Base-by-base conservation (phyloP, 2,329 filamentous ascomycete species). In the Torrubiella hemipterigena region DNA sequence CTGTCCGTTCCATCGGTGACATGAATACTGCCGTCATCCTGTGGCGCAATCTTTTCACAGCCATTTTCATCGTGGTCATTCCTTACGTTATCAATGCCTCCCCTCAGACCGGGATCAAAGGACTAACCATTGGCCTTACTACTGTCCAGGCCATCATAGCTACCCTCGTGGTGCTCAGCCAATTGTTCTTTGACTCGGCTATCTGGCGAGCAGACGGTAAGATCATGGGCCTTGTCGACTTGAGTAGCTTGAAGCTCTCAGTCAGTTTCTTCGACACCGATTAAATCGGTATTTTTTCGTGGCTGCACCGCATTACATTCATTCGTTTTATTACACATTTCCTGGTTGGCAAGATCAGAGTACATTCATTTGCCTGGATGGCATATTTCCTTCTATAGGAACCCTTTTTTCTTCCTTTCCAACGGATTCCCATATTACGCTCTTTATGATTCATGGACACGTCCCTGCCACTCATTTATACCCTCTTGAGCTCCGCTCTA, bases 251-350 rank as follows among this genome's bases (percentile, higher is more conserved):
- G 34, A 64, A 58, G 50, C 42, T 54, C 35, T 50, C 49, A 6
- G 54, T 46, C 13, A 68, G 63, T 40, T 65, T 63, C 42, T 66
- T 67, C 29, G 62, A 67, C 18, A 47, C 46, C 7, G 55, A 63
- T 33, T 56, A 35, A 42, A 16, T 12, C 15, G 6, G 10, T 16
- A 1, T 16, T 7, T 5, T 23, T 24, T 3, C 20, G 21, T 24
- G n/a, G 14, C 13, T 29, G 28, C 23, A 14, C 6, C 9, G 18
- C 14, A 12, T 12, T 10, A 17, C 8, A n/a, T n/a, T 8, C 14
- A 7, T 17, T 19, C 16, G 14, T 17, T 12, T 29, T 29, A 13
- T 19, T 17, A n/a, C n/a, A n/a, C n/a, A n/a, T n/a, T n/a, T n/a
- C n/a, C n/a, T n/a, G n/a, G n/a, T n/a, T n/a, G n/a, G n/a, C n/a